Conservation (phyloP, 495 filamentous ascomycete species). For the Penicillium atrosanguineum region DNA sequence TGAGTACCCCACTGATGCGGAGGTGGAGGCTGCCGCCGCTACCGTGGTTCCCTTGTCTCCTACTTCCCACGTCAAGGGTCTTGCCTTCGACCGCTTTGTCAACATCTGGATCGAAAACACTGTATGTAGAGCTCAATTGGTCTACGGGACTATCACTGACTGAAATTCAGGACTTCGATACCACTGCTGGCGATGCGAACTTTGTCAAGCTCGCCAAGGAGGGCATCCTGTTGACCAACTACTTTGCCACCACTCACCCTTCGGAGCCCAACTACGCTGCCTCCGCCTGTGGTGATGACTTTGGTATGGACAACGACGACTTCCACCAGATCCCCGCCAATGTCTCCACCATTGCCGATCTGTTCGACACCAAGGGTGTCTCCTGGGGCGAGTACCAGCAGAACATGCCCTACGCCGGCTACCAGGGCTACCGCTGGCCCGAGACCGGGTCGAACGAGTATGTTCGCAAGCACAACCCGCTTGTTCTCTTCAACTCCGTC, state of each 20-base stretch:
- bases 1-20: constrained; percentile 28
- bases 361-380: constrained; percentile 66
- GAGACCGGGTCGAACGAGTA: constrained; percentile 57
- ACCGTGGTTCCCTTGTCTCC: constrained; percentile 46
- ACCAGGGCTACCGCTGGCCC: constrained; percentile 54
- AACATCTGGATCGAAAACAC: constrained; percentile 75
- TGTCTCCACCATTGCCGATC: constrained; percentile 65
- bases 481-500: constrained; percentile 59
- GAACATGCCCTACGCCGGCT: constrained; percentile 66
- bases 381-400: constrained; percentile 71
- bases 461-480: constrained; percentile 76
- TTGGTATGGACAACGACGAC: constrained; percentile 68
- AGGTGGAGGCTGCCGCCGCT: constrained; percentile 32
- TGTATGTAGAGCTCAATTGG: constrained; percentile 42
- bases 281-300: constrained; percentile 60
- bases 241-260: constrained; percentile 61
- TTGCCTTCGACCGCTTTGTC: constrained; percentile 64
- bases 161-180: constrained; percentile 50
- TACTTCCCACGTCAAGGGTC: constrained; percentile 58
- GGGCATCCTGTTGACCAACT: constrained; percentile 66
- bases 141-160: background rate
- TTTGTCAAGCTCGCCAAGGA: constrained; percentile 56
- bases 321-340: constrained; percentile 56
- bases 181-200: constrained; percentile 49
- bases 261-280: constrained; percentile 71